A percentile compares a stretch with the other conserved stretches of the same genome.
Conservation (phyloP, 345 rosid species). For the Eucalyptus cladocalyx region DNA sequence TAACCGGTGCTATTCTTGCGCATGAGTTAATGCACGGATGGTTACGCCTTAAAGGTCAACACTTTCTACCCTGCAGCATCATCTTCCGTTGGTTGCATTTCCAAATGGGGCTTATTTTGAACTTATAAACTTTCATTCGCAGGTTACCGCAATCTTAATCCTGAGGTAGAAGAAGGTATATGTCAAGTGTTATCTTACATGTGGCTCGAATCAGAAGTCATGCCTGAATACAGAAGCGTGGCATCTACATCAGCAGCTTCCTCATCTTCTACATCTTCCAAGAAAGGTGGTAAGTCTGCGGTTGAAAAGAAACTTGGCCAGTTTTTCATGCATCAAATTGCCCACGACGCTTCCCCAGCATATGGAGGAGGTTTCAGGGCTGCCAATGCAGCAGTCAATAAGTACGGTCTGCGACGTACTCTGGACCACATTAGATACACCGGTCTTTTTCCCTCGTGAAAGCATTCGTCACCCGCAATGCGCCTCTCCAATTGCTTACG, state of each 20-base stretch:
- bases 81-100: not conserved
- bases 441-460: constrained; percentile 60
- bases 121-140: not conserved
- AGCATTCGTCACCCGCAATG: not conserved
- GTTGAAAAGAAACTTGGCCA: constrained; percentile 75
- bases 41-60: constrained; percentile 80
- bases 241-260: constrained; percentile 50
- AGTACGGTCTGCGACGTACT: constrained; percentile 61
- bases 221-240: constrained; percentile 33
- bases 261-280: constrained; percentile 28
- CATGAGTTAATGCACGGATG: constrained; percentile 96
- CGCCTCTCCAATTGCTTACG: not conserved
- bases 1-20: constrained; percentile 93
- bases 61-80: not conserved
- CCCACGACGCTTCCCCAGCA: constrained; percentile 75
- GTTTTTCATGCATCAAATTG: constrained; percentile 82
- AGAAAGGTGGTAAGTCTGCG: constrained; percentile 63
- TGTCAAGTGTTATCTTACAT: constrained; percentile 85
- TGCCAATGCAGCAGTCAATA: constrained; percentile 74
- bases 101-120: not conserved
- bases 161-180: constrained; percentile 95
- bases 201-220: constrained; percentile 97
- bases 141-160: constrained; percentile 78
- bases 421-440: constrained; percentile 59
- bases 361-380: constrained; percentile 79